Evolutionary conservation across 2,329 filamentous ascomycete genomes (phyloP).

Genomic region (Periconia sp.): DNA sequence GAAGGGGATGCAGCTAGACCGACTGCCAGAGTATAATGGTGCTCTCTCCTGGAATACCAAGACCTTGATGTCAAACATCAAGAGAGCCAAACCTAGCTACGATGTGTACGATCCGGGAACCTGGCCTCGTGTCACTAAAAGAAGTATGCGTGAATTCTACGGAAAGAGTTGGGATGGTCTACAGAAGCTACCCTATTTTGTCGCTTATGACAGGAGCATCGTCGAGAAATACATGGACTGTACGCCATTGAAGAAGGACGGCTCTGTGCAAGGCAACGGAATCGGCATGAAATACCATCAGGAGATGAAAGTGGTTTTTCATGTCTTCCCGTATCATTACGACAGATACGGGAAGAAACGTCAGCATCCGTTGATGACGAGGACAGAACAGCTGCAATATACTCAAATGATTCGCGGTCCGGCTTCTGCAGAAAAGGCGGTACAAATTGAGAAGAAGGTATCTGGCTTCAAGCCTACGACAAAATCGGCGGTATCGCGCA

Average conservation of each 20-base stretch:
- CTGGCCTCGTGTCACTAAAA: slow-evolving; percentile 1
- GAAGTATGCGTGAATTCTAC: background rate
- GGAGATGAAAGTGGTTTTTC: too few relatives aligned
- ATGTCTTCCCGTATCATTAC: background rate
- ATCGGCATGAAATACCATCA: too few relatives aligned
- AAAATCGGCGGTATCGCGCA: background rate
- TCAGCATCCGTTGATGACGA: background rate
- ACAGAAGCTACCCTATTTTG: background rate
- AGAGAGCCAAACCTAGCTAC: background rate
- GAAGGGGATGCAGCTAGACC: background rate
- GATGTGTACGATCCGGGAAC: slow-evolving; percentile 3
- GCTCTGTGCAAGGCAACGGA: too few relatives aligned
- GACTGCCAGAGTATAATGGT: background rate
- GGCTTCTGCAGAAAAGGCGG: background rate
- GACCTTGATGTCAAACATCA: background rate
- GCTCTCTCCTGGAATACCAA: background rate
- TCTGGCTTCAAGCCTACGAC: background rate
- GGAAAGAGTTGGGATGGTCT: background rate
- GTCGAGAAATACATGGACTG: too few relatives aligned
- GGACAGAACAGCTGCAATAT: too few relatives aligned
- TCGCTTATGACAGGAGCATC: background rate
- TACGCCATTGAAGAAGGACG: too few relatives aligned
- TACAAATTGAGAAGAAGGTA: background rate
- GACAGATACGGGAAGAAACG: background rate
- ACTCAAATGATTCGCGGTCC: background rate